Percentiles rank a stretch among this genome's conserved stretches.
phyloP scores from a whole-genome alignment of 805 yeast species.

The Yamadazyma scolyti region DNA sequence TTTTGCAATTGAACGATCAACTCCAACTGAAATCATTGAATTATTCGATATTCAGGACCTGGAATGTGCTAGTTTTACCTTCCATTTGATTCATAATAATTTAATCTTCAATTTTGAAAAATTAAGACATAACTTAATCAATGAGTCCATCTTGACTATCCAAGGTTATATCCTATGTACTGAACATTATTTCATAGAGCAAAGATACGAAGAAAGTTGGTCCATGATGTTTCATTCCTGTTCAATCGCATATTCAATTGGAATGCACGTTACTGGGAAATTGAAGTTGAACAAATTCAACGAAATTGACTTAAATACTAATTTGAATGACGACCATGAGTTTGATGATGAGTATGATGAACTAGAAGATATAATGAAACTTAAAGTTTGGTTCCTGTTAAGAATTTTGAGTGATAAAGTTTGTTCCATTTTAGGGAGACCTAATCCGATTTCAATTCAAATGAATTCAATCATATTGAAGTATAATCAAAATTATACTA shows the following conservation, averaged over 20 bases:
- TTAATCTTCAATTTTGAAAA: constrained; percentile 39
- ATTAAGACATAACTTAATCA: constrained; percentile 43
- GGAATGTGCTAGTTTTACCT: constrained; percentile 9
- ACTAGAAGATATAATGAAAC: constrained; percentile 30
- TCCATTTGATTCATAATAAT: constrained; percentile 10
- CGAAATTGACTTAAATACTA: constrained; percentile 8
- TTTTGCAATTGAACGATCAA: constrained; percentile 33
- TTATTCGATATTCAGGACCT: constrained; percentile 6
- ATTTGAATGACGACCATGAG: constrained; percentile 2
- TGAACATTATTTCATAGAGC: constrained; percentile 47
- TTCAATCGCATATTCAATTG: constrained; percentile 48
- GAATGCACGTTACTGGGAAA: constrained; percentile 44
- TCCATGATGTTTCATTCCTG: constrained; percentile 47
- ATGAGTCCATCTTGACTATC: constrained; percentile 46
- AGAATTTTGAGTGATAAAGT: constrained; percentile 45
- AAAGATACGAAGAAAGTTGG: constrained; percentile 51
- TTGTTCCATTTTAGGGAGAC: constrained; percentile 51
- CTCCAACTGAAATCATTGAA: constrained; percentile 21
- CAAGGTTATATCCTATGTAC: constrained; percentile 49
- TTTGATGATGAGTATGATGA: constrained; percentile 29
- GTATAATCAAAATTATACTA: constrained; percentile 14
- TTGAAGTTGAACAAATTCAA: constrained; percentile 17
- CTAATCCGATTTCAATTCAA: constrained; percentile 49
- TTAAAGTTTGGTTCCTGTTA: constrained; percentile 49
- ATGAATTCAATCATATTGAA: constrained; percentile 27